phyloP scores from a whole-genome alignment of 2,329 filamentous ascomycete species.

The Ophiostoma fasciatum region DNA sequence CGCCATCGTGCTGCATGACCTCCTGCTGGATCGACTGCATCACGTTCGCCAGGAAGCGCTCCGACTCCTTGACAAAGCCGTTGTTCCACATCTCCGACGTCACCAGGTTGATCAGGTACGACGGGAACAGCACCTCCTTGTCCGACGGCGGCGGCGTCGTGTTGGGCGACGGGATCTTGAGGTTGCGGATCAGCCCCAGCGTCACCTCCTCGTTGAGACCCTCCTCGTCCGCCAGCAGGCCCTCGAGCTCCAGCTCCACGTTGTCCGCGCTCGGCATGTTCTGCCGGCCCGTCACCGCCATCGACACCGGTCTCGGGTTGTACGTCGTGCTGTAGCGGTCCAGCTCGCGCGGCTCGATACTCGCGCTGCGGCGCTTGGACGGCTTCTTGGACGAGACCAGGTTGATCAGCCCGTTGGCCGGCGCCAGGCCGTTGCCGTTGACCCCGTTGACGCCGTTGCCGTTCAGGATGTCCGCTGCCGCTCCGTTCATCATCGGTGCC shows the following conservation, averaged over 20 bases:
- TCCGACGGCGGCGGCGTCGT: slow-evolving; percentile 83
- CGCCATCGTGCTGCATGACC: slow-evolving; percentile 96
- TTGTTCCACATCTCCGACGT: slow-evolving; percentile 99
- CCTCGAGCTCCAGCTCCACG: slow-evolving; percentile 89
- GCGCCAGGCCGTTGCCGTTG: slow-evolving; percentile 26
- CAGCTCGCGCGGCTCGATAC: slow-evolving; percentile 67
- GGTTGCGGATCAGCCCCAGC: slow-evolving; percentile 85
- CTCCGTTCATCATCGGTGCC: slow-evolving; percentile 53
- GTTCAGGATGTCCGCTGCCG: slow-evolving; percentile 40
- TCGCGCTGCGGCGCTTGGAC: slow-evolving; percentile 83
- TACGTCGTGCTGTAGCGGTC: slow-evolving; percentile 87
- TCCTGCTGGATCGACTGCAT: slow-evolving; percentile 99
- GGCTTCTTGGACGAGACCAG: slow-evolving; percentile 86
- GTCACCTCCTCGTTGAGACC: slow-evolving; percentile 94
- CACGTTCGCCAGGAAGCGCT: slow-evolving; percentile 95
- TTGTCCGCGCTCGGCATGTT: slow-evolving; percentile 61
- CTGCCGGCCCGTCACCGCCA: slow-evolving; percentile 68
- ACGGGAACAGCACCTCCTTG: slow-evolving; percentile 97
- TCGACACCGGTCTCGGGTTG: slow-evolving; percentile 89
- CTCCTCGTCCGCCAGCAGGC: slow-evolving; percentile 86
- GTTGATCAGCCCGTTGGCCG: slow-evolving; percentile 75
- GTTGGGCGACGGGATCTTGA: slow-evolving; percentile 86
- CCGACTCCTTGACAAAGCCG: slow-evolving; percentile 97
- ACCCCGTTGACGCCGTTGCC: slow-evolving; percentile 18
- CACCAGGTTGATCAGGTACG: slow-evolving; percentile 96